Conservation (phyloP, 345 rosid species). For the Hevea brasiliensis region DNA sequence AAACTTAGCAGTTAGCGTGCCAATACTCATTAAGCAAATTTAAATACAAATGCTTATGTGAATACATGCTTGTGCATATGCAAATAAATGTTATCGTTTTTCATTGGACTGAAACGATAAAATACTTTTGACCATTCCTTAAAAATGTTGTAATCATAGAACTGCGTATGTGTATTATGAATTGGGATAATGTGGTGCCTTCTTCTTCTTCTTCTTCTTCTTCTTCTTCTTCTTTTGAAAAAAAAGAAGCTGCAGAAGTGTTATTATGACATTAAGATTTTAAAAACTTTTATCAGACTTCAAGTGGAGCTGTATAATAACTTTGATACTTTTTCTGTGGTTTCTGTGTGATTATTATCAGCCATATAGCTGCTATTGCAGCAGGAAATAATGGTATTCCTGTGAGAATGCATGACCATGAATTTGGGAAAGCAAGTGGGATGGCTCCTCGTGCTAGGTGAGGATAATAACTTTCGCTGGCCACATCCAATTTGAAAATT, state of each 20-base stretch:
- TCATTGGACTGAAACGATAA: too few species aligned
- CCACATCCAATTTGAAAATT: neutral
- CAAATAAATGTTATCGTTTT: too few species aligned
- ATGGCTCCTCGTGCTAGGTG: constrained; percentile 99
- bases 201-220: too few species aligned
- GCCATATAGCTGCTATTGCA: constrained; percentile 98
- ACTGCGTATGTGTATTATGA: too few species aligned
- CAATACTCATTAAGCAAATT: neutral
- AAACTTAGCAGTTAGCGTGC: neutral
- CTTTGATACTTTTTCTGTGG: constrained; percentile 26
- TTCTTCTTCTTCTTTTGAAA: too few species aligned
- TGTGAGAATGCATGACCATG: constrained; percentile 87
- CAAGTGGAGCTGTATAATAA: neutral
- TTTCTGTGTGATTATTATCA: constrained; percentile 32
- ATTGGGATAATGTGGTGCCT: too few species aligned
- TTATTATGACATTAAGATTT: too few species aligned
- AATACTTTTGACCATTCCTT: too few species aligned
- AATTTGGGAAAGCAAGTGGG: constrained; percentile 99
- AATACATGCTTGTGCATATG: too few species aligned
- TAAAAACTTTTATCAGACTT: neutral
- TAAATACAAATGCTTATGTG: too few species aligned
- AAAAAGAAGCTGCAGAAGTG: too few species aligned
- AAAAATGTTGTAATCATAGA: too few species aligned
- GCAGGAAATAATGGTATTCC: constrained; percentile 99
- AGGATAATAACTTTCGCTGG: constrained; percentile 11